phyloP scores from a whole-genome alignment of 352 stramenopile species.

The Saprolegnia parasitica region DNA sequence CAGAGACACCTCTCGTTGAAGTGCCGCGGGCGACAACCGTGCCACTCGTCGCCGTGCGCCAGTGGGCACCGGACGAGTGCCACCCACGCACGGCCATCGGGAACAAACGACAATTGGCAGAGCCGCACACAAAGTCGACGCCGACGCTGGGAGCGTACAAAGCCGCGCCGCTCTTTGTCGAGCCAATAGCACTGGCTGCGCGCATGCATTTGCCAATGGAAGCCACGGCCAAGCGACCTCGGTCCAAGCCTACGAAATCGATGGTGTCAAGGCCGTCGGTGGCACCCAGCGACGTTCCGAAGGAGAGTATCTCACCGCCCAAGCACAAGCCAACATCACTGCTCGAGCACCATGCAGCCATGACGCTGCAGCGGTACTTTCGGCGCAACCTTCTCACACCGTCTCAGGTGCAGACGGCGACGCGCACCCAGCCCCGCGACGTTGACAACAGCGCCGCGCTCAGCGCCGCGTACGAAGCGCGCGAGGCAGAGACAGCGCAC shows the following conservation, averaged over 20 bases:
- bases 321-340: constrained; percentile 1
- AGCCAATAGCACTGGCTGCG: neutral
- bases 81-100: neutral
- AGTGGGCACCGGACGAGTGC: neutral
- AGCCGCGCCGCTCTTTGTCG: constrained; percentile 20
- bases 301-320: neutral
- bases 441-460: neutral
- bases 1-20: neutral
- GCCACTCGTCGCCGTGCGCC: neutral
- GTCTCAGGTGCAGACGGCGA: neutral
- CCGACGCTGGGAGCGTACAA: constrained; percentile 15
- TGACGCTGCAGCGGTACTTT: constrained; percentile 27
- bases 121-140: neutral
- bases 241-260: neutral
- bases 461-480: neutral
- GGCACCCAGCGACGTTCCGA: neutral
- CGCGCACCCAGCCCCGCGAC: neutral
- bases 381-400: constrained; percentile 16
- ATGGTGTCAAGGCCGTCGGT: neutral
- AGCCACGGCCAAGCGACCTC: neutral
- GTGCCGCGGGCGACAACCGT: neutral
- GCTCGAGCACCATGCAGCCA: constrained; percentile 12
- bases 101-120: neutral
- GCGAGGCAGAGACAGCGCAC: neutral
- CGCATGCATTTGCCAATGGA: neutral